Conservation (phyloP, 176 grass and related monocot species). For the Typha latifolia region DNA sequence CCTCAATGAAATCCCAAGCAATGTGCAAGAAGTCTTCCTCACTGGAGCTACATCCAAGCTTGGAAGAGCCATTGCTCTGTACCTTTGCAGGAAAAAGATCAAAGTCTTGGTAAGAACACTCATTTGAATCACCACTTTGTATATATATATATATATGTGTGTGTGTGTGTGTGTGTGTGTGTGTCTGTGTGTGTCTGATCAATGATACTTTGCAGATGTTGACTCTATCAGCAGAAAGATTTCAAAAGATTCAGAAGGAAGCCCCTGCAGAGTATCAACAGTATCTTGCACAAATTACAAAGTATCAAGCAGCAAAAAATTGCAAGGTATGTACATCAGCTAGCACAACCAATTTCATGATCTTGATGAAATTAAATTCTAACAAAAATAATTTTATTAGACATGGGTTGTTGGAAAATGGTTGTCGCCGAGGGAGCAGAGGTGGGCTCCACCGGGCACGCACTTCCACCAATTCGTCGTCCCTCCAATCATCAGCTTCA, state of each 20-base stretch:
- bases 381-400: slow-evolving; percentile 13
- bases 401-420: slow-evolving; percentile 94
- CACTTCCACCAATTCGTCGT: slow-evolving; percentile 99
- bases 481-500: slow-evolving; percentile 72
- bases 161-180: not conserved
- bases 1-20: slow-evolving; percentile 60
- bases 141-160: not conserved
- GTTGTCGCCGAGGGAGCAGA: slow-evolving; percentile 72
- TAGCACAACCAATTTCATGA: not conserved
- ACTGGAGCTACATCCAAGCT: slow-evolving; percentile 92
- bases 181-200: not conserved
- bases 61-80: slow-evolving; percentile 74
- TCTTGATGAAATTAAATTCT: not conserved
- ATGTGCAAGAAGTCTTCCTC: slow-evolving; percentile 68
- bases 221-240: slow-evolving; percentile 63
- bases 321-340: slow-evolving; percentile 45
- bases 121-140: not conserved
- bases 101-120: slow-evolving; percentile 46
- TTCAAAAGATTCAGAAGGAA: slow-evolving; percentile 67
- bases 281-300: slow-evolving; percentile 77
- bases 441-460: slow-evolving; percentile 67
- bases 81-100: slow-evolving; percentile 71
- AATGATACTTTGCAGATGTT: slow-evolving; percentile 47
- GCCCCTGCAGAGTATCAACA: slow-evolving; percentile 63
- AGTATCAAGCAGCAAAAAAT: slow-evolving; percentile 67